phyloP scores from a whole-genome alignment of 352 stramenopile species.

The Lagenidium sp. region DNA sequence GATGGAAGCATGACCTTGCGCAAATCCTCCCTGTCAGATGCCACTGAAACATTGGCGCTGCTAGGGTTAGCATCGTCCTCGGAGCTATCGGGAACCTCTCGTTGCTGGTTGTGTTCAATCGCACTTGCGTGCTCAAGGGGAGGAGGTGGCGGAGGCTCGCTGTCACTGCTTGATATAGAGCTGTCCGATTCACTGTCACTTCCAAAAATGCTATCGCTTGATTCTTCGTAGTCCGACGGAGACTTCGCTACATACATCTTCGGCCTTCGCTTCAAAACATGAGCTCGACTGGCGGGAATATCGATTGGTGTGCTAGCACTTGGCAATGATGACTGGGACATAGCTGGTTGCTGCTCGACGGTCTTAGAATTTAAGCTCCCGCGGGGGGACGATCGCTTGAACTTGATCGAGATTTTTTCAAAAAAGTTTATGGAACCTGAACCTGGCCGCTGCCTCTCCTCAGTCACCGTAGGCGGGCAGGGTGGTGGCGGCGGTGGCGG shows the following conservation, averaged over 20 bases:
- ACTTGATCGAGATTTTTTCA: slow-evolving; percentile 75
- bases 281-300: slow-evolving; percentile 10
- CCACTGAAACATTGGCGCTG: too few relatives aligned
- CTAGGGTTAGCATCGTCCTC: too few relatives aligned
- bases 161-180: slow-evolving; percentile 17
- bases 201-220: slow-evolving; percentile 81
- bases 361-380: too few relatives aligned
- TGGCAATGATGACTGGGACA: too few relatives aligned
- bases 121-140: slow-evolving; percentile 3
- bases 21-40: too few relatives aligned
- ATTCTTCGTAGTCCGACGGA: slow-evolving; percentile 63
- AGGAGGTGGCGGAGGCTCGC: slow-evolving; percentile 10
- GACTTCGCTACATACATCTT: slow-evolving; percentile 74
- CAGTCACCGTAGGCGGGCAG: background rate
- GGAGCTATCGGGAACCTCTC: too few relatives aligned
- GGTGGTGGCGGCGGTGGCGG: slow-evolving; percentile 3
- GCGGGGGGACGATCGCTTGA: slow-evolving; percentile 62
- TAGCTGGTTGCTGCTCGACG: background rate
- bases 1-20: too few relatives aligned
- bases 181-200: slow-evolving; percentile 57
- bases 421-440: slow-evolving; percentile 71
- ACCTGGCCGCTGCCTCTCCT: slow-evolving; percentile 7
- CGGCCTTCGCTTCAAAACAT: slow-evolving; percentile 54
- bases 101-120: background rate
- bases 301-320: slow-evolving; percentile 5